These are phyloP conservation scores for Aspergillus sp. DNA, from an alignment of 2,329 filamentous ascomycete species.

Conservation along the genomic window DNA sequence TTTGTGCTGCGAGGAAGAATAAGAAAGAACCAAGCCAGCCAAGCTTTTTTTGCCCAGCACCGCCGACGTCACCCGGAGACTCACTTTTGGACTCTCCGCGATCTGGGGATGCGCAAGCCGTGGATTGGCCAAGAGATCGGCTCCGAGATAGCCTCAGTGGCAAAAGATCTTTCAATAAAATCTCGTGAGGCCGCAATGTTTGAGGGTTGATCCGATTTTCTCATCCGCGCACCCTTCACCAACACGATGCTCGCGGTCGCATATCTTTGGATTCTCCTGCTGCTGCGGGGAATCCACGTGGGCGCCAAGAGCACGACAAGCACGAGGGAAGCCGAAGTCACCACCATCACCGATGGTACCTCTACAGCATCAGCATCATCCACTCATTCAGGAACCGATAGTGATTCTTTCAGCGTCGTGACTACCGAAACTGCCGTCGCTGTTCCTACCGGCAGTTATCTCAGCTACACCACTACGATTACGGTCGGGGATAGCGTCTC, in stretches of 20 bases:
- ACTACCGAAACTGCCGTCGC: constrained; percentile 26
- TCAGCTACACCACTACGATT: constrained; percentile 40
- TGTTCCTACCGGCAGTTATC: constrained; percentile 43
- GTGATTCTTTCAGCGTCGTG: constrained; percentile 15
- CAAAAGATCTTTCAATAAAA: not conserved
- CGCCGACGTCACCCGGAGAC: not conserved
- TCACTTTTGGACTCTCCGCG: not conserved
- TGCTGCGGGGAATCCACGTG: not conserved
- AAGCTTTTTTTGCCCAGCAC: not conserved
- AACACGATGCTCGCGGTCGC: not conserved
- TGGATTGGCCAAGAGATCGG: constrained; percentile 1
- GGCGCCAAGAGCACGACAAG: not conserved
- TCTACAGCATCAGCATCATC: not conserved
- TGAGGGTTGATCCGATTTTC: not conserved
- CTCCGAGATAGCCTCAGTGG: not conserved
- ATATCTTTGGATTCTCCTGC: not conserved
- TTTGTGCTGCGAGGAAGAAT: too few relatives aligned
- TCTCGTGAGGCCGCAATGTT: not conserved
- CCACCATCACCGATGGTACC: not conserved
- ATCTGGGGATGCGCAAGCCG: not conserved
- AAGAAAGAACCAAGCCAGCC: not conserved
- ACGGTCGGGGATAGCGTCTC: constrained; percentile 20
- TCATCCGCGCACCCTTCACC: not conserved
- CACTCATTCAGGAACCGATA: not conserved
- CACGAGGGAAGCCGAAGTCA: too few relatives aligned